phyloP scores from a whole-genome alignment of 306 rosid species.

The Gastrolobium villosum region DNA sequence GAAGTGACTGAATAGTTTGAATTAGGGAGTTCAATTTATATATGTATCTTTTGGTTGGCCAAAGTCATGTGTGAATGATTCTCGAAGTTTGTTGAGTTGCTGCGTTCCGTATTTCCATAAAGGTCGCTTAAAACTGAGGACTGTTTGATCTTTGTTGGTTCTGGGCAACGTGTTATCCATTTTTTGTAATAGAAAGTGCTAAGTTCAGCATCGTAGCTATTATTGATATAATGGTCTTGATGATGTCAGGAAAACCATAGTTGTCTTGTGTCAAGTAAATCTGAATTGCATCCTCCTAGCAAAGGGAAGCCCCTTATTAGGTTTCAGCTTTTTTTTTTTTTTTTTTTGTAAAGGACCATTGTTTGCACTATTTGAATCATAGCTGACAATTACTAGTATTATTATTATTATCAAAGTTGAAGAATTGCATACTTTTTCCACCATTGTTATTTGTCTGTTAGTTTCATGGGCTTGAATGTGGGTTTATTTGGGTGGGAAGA shows the following conservation, averaged over 20 bases:
- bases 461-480: constrained; percentile 26
- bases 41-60: not conserved
- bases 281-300: constrained; percentile 1
- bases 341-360: not conserved
- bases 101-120: not conserved
- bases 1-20: not conserved
- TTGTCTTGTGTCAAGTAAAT: constrained; percentile 35
- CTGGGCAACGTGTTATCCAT: not conserved
- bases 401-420: constrained; percentile 14
- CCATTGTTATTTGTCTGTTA: constrained; percentile 4
- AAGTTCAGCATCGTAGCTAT: constrained; percentile 18
- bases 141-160: not conserved
- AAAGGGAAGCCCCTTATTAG: not conserved
- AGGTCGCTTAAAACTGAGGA: not conserved
- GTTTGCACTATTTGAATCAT: not conserved
- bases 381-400: not conserved
- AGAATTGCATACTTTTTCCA: constrained; percentile 29
- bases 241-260: constrained; percentile 3
- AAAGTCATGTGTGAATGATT: not conserved
- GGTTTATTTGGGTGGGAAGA: constrained; percentile 38
- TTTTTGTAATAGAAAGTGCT: not conserved
- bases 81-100: constrained; percentile 8
- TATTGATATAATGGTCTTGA: constrained; percentile 15
- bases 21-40: constrained; percentile 36
- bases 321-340: not conserved